Evolutionary conservation across 1,139 yeast species (phyloP), one percentile per base, ranked within the genome.

Genomic region (Taphrina betulina): DNA sequence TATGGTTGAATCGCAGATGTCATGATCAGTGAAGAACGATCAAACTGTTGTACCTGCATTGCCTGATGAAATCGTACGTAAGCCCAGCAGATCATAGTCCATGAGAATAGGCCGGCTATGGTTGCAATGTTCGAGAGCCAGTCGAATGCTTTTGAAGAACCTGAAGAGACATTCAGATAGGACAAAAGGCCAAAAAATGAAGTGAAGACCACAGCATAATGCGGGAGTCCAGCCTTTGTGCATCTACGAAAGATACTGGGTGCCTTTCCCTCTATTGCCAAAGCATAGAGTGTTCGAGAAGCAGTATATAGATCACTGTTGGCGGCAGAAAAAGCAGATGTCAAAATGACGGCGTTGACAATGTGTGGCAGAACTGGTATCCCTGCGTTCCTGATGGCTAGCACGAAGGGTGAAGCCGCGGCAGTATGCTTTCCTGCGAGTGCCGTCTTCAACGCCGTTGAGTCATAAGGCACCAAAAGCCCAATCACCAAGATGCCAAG

Each of bases 41-140:
- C 38, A 34, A 56, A 38, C 12, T 57, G 61, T 17, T 61, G 60
- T 8, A 53, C 57, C 36, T 61, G 57, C 41, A 57, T 55, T 23
- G 58, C 63, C 28, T 59, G 43, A 33, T 58, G 53, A 53, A 58
- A 60, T 14, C 63, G 51, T 20, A 61, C 34, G 50, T 60, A 58
- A 2, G 75, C 66, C 62, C 73, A 67, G 67, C 80, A 77, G 57
- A 79, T 75, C 56, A 75, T 71, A 10, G 76, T 69, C 73, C 80
- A 80, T 12, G 79, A 73, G 60, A 78, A 69, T 61, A 79, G 75
- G 43, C 79, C 70, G 7, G 81, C 79, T 22, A 81, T 78, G 20
- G 83, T 79, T 38, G 85, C 80, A 50, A 90, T 82, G 70, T 86
- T 87, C 63, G 88, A 78, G 62, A 90, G 78, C 90, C 95, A 90